A percentile compares a stretch with the other conserved stretches of the same genome.
phyloP scores from a whole-genome alignment of 768 basidiomycete species.

The Tylopilus vinaceipallidus region DNA sequence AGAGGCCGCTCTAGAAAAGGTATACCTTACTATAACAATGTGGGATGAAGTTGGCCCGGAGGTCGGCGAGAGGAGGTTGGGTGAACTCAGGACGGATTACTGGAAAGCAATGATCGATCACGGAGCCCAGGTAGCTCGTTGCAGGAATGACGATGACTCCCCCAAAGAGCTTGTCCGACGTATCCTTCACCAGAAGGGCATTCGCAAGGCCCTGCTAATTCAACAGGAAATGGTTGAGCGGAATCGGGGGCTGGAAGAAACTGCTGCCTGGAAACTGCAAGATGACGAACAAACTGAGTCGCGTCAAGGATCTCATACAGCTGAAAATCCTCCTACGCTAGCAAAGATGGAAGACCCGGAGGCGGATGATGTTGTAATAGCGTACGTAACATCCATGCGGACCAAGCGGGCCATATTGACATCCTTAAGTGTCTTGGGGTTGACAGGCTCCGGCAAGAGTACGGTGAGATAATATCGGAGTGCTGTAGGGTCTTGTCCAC shows the following conservation, averaged over 20 bases:
- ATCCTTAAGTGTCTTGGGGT: constrained; percentile 8
- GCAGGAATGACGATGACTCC: constrained; percentile 5
- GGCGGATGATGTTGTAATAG: constrained; percentile 8
- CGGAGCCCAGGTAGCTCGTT: constrained; percentile 9
- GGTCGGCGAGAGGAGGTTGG: constrained; percentile 18
- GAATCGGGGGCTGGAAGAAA: no score
- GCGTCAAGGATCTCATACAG: no score
- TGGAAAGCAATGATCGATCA: constrained; percentile 10
- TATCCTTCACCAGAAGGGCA: not conserved
- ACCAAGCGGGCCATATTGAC: not conserved
- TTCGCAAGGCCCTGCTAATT: not conserved
- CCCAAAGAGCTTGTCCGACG: constrained; percentile 5
- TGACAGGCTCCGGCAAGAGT: constrained; percentile 15
- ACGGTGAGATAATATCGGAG: not conserved
- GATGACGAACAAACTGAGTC: no score
- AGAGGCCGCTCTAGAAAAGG: constrained; percentile 27
- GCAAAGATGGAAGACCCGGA: not conserved
- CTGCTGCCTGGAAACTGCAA: not conserved
- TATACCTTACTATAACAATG: constrained; percentile 39
- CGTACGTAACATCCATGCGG: not conserved
- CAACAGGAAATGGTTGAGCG: constrained; percentile 10
- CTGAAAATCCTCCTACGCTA: not conserved
- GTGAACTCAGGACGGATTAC: constrained; percentile 6
- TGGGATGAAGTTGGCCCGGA: constrained; percentile 31
- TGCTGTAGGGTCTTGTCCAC: no score